These are phyloP conservation scores for Trichoderma oligosporum DNA, from an alignment of 2,329 filamentous ascomycete genomes.

Conservation along the genomic window DNA sequence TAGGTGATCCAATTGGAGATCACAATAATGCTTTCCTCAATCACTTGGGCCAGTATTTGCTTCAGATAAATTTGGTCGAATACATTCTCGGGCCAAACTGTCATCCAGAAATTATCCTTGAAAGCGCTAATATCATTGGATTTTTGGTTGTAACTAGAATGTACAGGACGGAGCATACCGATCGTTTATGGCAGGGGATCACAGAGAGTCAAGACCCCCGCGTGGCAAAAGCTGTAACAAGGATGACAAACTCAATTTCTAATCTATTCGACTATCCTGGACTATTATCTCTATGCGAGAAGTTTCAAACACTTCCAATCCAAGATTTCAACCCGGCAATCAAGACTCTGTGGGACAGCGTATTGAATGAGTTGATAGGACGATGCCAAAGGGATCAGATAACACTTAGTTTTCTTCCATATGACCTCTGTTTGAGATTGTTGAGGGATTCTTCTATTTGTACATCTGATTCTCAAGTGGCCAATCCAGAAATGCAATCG, in stretches of 20 bases:
- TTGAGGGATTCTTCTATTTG: slow-evolving; percentile 66
- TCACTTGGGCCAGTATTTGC: slow-evolving; percentile 66
- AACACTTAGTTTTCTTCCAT: slow-evolving; percentile 41
- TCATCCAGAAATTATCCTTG: slow-evolving; percentile 81
- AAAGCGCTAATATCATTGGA: slow-evolving; percentile 78
- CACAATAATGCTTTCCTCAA: slow-evolving; percentile 50
- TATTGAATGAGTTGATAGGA: slow-evolving; percentile 49
- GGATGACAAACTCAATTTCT: slow-evolving; percentile 54
- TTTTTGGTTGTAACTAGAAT: slow-evolving; percentile 78
- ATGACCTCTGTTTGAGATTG: slow-evolving; percentile 58
- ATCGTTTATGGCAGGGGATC: slow-evolving; percentile 80
- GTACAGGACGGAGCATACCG: slow-evolving; percentile 68
- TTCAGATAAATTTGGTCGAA: slow-evolving; percentile 67
- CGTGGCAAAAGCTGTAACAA: slow-evolving; percentile 74
- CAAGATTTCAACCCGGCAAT: slow-evolving; percentile 59
- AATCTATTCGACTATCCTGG: slow-evolving; percentile 46
- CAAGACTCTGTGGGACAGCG: slow-evolving; percentile 56
- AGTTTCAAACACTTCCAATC: slow-evolving; percentile 62
- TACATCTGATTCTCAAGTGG: slow-evolving; percentile 50
- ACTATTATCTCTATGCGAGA: slow-evolving; percentile 65
- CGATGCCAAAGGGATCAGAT: slow-evolving; percentile 40
- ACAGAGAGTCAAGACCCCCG: slow-evolving; percentile 77
- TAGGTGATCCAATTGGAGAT: slow-evolving; percentile 46
- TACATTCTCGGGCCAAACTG: slow-evolving; percentile 90
- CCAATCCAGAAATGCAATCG: slow-evolving; percentile 58